These are phyloP conservation scores for Fusarium decemcellulare DNA, from an alignment of 2,329 filamentous ascomycete genomes.

Conservation along the genomic window DNA sequence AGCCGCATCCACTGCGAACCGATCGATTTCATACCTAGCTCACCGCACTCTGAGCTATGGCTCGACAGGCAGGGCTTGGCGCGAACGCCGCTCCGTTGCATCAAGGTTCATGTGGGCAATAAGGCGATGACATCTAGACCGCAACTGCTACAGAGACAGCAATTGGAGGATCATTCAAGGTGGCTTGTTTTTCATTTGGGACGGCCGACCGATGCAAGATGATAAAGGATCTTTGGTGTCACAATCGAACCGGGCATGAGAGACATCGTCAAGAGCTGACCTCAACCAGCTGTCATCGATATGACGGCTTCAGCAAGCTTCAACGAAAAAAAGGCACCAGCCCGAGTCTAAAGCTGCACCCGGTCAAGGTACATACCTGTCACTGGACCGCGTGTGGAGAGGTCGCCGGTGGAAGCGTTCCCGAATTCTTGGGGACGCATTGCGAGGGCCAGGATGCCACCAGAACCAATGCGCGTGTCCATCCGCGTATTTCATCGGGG, in stretches of 20 bases:
- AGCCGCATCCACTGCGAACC: conserved; percentile 2
- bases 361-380: conserved; percentile 4
- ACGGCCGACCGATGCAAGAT: not conserved
- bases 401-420: conserved; percentile 3
- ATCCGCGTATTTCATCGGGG: conserved; percentile 8
- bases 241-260: not conserved
- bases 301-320: not conserved
- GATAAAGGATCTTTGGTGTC: not conserved
- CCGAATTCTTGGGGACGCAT: conserved; percentile 13
- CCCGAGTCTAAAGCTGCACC: conserved; percentile 9
- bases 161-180: conserved; percentile 10
- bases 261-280: not conserved
- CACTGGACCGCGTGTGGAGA: not conserved
- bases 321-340: not conserved
- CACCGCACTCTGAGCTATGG: conserved; percentile 11
- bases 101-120: conserved; percentile 20
- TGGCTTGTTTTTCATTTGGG: not conserved
- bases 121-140: conserved; percentile 19
- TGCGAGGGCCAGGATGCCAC: conserved; percentile 6
- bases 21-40: conserved; percentile 12
- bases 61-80: conserved; percentile 14
- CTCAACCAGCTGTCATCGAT: not conserved
- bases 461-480: not conserved
- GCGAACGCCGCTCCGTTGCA: conserved; percentile 1
- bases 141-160: conserved; percentile 7